A percentile compares a stretch with the other conserved stretches of the same genome.
Conservation (phyloP, 768 basidiomycete species). For the Hypholoma sublateritium region DNA sequence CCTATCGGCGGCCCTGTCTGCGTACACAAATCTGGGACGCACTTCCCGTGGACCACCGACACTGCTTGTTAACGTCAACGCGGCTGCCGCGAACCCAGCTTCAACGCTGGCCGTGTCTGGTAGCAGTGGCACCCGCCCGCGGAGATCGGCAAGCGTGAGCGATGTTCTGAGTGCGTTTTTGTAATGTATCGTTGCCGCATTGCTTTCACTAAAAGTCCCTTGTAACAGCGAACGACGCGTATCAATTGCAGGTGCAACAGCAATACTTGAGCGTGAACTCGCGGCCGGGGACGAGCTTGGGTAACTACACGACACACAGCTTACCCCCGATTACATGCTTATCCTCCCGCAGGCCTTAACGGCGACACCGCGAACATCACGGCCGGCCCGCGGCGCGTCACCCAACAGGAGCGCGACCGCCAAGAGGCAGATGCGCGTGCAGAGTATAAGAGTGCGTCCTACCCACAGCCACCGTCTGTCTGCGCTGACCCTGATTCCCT, state of each 20-base stretch:
- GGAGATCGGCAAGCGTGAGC: constrained; percentile 78
- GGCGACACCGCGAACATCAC: constrained; percentile 27
- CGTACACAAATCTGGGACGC: neutral
- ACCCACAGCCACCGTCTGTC: neutral
- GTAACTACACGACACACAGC: constrained; percentile 14
- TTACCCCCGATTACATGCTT: neutral
- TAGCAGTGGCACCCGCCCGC: constrained; percentile 49
- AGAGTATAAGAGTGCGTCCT: constrained; percentile 42
- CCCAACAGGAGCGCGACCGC: constrained; percentile 36
- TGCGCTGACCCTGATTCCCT: constrained; percentile 1
- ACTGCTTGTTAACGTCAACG: constrained; percentile 19
- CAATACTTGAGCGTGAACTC: constrained; percentile 31
- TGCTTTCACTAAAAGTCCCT: neutral
- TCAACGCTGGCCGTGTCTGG: constrained; percentile 35
- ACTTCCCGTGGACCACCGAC: neutral
- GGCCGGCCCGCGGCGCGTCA: constrained; percentile 35
- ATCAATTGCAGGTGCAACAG: constrained; percentile 38
- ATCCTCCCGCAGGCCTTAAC: constrained; percentile 21
- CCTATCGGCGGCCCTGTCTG: constrained; percentile 17
- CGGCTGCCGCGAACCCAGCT: constrained; percentile 16
- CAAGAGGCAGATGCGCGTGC: constrained; percentile 43
- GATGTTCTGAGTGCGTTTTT: constrained; percentile 50
- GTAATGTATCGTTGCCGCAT: constrained; percentile 13
- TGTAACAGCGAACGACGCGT: constrained; percentile 35
- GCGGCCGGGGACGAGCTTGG: constrained; percentile 37